phyloP scores from a whole-genome alignment of 139 green algal species.

The Gonium pectorale region DNA sequence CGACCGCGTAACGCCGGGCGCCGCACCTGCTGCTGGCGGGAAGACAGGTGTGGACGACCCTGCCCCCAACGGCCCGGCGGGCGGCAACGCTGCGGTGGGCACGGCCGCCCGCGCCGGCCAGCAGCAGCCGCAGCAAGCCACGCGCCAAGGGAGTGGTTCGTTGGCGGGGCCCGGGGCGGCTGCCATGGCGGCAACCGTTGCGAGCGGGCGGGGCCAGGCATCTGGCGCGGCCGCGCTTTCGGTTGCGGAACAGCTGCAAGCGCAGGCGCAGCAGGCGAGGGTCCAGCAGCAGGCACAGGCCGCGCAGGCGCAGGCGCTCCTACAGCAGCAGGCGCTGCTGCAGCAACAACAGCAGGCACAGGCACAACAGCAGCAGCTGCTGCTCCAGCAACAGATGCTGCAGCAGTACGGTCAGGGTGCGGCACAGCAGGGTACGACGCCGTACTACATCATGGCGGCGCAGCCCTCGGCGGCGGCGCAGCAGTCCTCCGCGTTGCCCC shows the following conservation, averaged over 20 bases:
- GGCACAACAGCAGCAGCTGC: constrained; percentile 1
- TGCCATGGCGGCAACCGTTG: background rate
- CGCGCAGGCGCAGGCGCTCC: background rate
- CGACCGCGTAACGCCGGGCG: background rate
- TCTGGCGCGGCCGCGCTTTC: background rate
- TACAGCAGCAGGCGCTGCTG: background rate
- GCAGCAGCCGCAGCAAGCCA: background rate
- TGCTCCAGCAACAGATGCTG: constrained; percentile 11
- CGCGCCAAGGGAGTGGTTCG: background rate
- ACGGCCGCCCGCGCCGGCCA: background rate
- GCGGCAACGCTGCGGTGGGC: background rate
- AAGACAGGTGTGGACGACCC: background rate
- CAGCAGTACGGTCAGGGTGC: background rate
- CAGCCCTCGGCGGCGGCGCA: background rate
- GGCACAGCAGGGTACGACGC: background rate
- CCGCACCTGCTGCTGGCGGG: background rate
- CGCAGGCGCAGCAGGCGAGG: background rate
- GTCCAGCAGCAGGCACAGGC: background rate
- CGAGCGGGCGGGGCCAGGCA: background rate
- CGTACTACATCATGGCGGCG: background rate
- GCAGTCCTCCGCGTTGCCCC: background rate
- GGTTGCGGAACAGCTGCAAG: background rate
- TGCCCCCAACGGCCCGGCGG: background rate
- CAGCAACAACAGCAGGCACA: constrained; percentile 9
- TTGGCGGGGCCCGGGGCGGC: background rate